A percentile compares a stretch with the other conserved stretches of the same genome.
phyloP scores from a whole-genome alignment of 805 yeast species.

The Tetrapisispora fleetii region DNA sequence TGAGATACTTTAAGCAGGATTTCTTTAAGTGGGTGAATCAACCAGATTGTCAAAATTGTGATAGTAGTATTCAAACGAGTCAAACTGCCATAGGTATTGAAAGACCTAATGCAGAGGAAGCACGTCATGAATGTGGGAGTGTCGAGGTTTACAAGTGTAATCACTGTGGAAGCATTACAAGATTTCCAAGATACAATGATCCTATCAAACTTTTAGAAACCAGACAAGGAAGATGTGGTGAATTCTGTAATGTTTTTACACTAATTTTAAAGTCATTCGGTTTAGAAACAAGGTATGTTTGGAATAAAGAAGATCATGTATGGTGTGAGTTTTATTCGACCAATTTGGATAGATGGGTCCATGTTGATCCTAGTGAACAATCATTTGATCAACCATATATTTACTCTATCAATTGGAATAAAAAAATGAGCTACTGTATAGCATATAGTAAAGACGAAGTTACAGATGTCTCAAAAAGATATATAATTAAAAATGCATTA shows the following conservation, averaged over 20 bases:
- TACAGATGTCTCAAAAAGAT: constrained; percentile 60
- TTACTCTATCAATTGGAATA: constrained; percentile 84
- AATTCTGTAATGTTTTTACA: constrained; percentile 83
- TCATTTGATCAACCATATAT: constrained; percentile 73
- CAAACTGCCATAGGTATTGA: constrained; percentile 32
- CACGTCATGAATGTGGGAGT: constrained; percentile 37
- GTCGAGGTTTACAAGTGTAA: constrained; percentile 60
- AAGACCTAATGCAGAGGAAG: constrained; percentile 39
- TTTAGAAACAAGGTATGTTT: constrained; percentile 56
- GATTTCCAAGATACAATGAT: constrained; percentile 73
- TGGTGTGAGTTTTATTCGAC: constrained; percentile 86
- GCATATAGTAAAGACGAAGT: constrained; percentile 57
- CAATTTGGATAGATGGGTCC: constrained; percentile 63
- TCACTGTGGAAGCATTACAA: constrained; percentile 36
- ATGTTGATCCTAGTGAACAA: constrained; percentile 80
- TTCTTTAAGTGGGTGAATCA: constrained; percentile 79
- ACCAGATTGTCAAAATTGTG: constrained; percentile 52
- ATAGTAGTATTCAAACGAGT: constrained; percentile 27
- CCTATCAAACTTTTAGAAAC: constrained; percentile 52
- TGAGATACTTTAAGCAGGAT: constrained; percentile 63
- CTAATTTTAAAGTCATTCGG: constrained; percentile 60
- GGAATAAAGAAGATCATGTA: constrained; percentile 91
- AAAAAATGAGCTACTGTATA: constrained; percentile 79
- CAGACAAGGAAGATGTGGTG: constrained; percentile 82
- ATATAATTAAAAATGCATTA: constrained; percentile 40